These are phyloP conservation scores for Teratosphaeria viscida DNA, from an alignment of 2,329 filamentous ascomycete species.

Conservation along the genomic window DNA sequence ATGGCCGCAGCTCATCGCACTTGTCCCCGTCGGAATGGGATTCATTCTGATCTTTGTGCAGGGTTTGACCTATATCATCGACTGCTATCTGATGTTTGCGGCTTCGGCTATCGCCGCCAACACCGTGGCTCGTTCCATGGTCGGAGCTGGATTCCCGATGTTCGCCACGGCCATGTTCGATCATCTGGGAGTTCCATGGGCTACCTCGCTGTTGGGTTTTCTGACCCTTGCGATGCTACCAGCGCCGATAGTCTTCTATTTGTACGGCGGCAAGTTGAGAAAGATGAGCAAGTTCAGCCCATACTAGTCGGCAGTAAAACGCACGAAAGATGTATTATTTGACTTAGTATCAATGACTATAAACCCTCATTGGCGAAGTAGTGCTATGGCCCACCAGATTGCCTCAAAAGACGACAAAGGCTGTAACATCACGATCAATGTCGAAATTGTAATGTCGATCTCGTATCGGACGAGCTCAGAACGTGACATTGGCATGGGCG, in stretches of 20 bases:
- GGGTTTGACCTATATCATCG: constrained; percentile 33
- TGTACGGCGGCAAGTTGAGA: constrained; percentile 17
- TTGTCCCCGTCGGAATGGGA: constrained; percentile 31
- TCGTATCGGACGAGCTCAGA: no score
- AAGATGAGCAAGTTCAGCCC: constrained; percentile 4
- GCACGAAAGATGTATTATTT: neutral
- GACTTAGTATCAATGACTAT: neutral
- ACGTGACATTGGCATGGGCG: no score
- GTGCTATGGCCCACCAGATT: no score
- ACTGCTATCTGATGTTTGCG: constrained; percentile 31
- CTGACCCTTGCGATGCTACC: constrained; percentile 22
- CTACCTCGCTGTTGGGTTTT: constrained; percentile 25
- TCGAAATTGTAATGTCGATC: no score
- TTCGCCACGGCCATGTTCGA: constrained; percentile 24
- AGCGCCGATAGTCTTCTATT: constrained; percentile 20
- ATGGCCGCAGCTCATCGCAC: constrained; percentile 34
- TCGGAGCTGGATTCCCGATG: constrained; percentile 30
- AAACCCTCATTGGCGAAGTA: neutral
- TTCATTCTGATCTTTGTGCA: constrained; percentile 38
- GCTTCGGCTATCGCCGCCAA: constrained; percentile 26
- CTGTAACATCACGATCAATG: no score
- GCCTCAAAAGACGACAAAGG: no score
- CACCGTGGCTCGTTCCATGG: constrained; percentile 24
- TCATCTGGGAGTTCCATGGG: constrained; percentile 26
- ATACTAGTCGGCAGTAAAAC: neutral